Conservation (phyloP, 164 flowering plant genomes). For the Euptelea pleiosperma region DNA sequence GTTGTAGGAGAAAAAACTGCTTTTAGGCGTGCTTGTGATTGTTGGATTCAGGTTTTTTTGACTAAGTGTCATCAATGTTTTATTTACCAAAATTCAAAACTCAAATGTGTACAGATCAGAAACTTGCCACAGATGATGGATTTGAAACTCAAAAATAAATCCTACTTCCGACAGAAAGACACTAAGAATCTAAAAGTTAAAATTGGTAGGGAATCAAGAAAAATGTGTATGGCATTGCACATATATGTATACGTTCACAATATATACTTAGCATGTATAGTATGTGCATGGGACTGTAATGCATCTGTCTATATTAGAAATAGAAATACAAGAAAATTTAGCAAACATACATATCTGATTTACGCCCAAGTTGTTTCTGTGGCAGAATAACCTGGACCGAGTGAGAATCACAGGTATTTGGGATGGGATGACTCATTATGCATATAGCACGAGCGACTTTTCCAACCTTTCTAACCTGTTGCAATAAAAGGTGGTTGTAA, state of each 20-base stretch:
- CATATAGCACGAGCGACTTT: conserved; percentile 93
- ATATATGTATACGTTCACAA: no score
- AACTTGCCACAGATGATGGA: neutral
- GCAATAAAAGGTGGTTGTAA: conserved; percentile 1
- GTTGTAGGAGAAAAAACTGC: no score
- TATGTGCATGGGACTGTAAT: neutral
- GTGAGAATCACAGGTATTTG: conserved; percentile 79
- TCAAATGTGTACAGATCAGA: no score
- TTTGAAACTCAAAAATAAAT: neutral
- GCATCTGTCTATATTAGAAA: neutral
- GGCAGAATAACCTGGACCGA: conserved; percentile 92
- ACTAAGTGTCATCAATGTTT: neutral
- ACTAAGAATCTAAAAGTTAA: no score
- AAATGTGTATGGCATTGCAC: no score
- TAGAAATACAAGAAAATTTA: neutral
- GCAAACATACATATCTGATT: conserved; percentile 81
- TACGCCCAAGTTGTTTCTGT: conserved; percentile 95
- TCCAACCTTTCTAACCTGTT: conserved; percentile 81
- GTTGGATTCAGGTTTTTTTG: neutral
- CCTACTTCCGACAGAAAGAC: no score
- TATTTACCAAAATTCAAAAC: no score
- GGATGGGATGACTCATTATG: conserved; percentile 96
- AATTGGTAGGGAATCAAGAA: no score
- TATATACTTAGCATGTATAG: neutral
- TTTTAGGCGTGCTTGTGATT: neutral